Evolutionary conservation across 805 yeast genomes (phyloP), one percentile per base, ranked within the genome.

Genomic region (Candida nitratophila): DNA sequence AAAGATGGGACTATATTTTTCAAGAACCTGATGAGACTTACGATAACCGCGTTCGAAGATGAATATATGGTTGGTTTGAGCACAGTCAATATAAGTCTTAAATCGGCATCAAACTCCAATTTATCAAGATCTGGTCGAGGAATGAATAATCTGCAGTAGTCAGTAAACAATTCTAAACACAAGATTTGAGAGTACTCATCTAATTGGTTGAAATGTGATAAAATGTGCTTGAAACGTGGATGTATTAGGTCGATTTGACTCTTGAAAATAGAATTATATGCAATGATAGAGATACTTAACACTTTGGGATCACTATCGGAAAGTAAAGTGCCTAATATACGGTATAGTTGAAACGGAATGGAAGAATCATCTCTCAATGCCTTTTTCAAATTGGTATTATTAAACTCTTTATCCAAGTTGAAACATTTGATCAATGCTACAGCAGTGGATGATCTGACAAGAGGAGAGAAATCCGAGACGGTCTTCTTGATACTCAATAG

Each of bases 401-500:
- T 57, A 42, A 56, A 55, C 7, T 46, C 46, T 17, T 47, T 42
- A 38, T 72, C 74, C 4, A 69, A 47, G 20, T 51, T 50, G 51
- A 64, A 69, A 22, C 73, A 73, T 47, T 85, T 87, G 4, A 79
- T 73, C 29, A 89, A 70, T 0, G 96, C 86, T 40, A 83, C 71
- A 2, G 91, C 89, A 2, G 91, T 77, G 2, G 95, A 83, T 30
- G 82, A 68, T 49, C 98, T 73, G 3, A 93, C 99, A 15, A 74
- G 57, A 0, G 96, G 80, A 9, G 93, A 80, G 3, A 80, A 71
- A 56, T 93, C 99, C 9, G 73, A 63, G 3, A 76, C 63, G 7
- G 84, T 71, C 54, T 86, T 77, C 50, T 81, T 81, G 50, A 91
- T 70, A 31, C 93, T 84, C 35, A 89, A 69, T 5, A 83, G 58